Evolutionary conservation across 177 flowering plant species (phyloP).

Genomic region (Vitis hybrid): DNA sequence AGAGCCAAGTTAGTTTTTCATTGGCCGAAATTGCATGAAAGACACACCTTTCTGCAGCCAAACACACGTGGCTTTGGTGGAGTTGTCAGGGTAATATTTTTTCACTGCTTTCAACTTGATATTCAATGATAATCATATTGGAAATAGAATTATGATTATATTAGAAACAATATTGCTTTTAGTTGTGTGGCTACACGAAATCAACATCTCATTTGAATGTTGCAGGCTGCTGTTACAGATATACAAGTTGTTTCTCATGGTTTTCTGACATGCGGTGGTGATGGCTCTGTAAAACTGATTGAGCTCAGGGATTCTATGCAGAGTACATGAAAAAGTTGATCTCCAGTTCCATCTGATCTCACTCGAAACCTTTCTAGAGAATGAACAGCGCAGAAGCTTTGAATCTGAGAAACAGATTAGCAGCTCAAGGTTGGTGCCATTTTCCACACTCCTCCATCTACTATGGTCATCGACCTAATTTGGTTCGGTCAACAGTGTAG

Average conservation of each 20-base stretch:
- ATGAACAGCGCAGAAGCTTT: not conserved
- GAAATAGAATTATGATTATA: not conserved
- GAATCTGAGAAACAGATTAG: not conserved
- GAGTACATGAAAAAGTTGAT: slow-evolving; percentile 3
- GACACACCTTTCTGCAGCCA: slow-evolving; percentile 88
- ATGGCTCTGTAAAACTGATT: slow-evolving; percentile 73
- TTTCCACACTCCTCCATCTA: not conserved
- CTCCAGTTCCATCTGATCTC: not conserved
- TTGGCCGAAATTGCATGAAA: slow-evolving; percentile 92
- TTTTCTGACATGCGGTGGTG: slow-evolving; percentile 94
- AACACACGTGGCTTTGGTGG: slow-evolving; percentile 85
- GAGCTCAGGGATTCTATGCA: slow-evolving; percentile 34
- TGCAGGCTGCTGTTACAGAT: slow-evolving; percentile 91
- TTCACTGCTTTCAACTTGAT: not conserved
- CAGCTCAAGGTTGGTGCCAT: not conserved
- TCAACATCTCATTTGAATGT: slow-evolving; percentile 5
- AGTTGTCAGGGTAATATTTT: slow-evolving; percentile 61
- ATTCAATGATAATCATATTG: not conserved
- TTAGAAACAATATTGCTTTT: not conserved
- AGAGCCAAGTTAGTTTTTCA: slow-evolving; percentile 63
- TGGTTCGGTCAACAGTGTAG: too few species aligned
- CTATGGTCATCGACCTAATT: not conserved
- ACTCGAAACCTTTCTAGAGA: not conserved
- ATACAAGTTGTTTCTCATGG: slow-evolving; percentile 73
- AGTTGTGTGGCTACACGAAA: not conserved